Conservation (phyloP, 169 alveolate species). For the Cyclospora cayetanensis region DNA sequence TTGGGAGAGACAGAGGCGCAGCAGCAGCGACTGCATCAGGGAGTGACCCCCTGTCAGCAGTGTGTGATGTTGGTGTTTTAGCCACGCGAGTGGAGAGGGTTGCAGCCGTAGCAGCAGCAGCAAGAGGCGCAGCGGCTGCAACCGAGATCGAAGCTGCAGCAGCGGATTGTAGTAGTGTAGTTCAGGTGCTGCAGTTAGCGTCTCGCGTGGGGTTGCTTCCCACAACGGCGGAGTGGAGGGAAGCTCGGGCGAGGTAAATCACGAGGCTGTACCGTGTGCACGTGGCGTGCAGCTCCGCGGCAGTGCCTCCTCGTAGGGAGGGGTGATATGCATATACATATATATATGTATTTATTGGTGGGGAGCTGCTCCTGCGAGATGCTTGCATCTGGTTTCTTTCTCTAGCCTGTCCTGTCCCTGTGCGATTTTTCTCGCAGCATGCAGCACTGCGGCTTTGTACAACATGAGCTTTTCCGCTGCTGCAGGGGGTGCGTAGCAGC, state of each 20-base stretch:
- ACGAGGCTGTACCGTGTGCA: too few species aligned
- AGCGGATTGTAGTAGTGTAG: neutral
- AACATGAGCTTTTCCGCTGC: conserved; percentile 8
- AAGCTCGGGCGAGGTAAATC: neutral
- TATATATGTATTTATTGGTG: too few species aligned
- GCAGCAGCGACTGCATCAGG: conserved; percentile 1
- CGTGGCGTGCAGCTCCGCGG: too few species aligned
- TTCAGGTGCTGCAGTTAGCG: conserved; percentile 8
- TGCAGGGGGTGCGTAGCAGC: conserved; percentile 1
- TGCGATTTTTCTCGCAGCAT: neutral
- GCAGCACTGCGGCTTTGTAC: conserved; percentile 54
- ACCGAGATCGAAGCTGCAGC: conserved; percentile 14
- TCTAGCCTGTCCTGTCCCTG: neutral
- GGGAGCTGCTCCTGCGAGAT: too few species aligned
- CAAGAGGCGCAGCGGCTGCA: neutral
- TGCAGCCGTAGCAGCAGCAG: neutral
- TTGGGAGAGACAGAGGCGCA: neutral
- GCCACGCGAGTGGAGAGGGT: neutral
- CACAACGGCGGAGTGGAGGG: neutral
- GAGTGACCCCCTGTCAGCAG: neutral
- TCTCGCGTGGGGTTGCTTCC: neutral
- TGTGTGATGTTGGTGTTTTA: neutral
- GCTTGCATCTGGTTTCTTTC: too few species aligned
- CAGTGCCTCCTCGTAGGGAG: too few species aligned
- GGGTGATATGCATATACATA: too few species aligned